Evolutionary conservation across 1,284 basidiomycete species (phyloP), one percentile per base, ranked within the genome.

Genomic region (Heterobasidion parviporum): DNA sequence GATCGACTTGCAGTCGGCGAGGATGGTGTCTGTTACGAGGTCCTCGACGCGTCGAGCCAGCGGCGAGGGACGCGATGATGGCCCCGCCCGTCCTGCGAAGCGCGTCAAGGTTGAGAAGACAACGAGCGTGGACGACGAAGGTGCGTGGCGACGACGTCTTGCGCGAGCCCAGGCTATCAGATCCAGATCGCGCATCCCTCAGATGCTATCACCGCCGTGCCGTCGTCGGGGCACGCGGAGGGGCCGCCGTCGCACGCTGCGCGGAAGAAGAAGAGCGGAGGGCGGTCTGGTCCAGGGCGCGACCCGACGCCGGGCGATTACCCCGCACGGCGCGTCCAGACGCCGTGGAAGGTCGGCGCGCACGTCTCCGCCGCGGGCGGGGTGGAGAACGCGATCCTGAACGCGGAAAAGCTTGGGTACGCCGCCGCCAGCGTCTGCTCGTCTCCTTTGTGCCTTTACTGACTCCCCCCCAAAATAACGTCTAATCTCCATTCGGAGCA

Each of bases 351-450:
- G 64, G 72, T 94, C 14, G 92, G 92, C 1, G 89, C 90, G 1
- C 92, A 95, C 65, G 87, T 92, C 36, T 91, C 87, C 20, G 79
- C 86, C 14, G 83, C 85, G 1, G 91, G 89, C 4, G 91, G 91
- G 0, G 81, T 90, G 0, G 87, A 91, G 62, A 88, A 89, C 56
- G 72, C 87, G 0, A 70, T 92, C 3, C 59, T 80, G 5, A 89
- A 92, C 57, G 90, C 91, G 2, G 79, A 82, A 6, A 72, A 74
- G n/a, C 81, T 90, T 18, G 82, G 85, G 86, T 87, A 60, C 48
- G 74, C 69, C 9, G 48, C 44, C 52, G 6, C 18, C 12, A 16
- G 26, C 26, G 26, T 6, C 26, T 6, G 26, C 26, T 38, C 18
- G 53, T 44, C 10, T 35, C 20, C 45, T 33, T 14, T 16, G 33